These are phyloP conservation scores for Rehmannia glutinosa DNA, from an alignment of 257 asterid species.

Conservation along the genomic window DNA sequence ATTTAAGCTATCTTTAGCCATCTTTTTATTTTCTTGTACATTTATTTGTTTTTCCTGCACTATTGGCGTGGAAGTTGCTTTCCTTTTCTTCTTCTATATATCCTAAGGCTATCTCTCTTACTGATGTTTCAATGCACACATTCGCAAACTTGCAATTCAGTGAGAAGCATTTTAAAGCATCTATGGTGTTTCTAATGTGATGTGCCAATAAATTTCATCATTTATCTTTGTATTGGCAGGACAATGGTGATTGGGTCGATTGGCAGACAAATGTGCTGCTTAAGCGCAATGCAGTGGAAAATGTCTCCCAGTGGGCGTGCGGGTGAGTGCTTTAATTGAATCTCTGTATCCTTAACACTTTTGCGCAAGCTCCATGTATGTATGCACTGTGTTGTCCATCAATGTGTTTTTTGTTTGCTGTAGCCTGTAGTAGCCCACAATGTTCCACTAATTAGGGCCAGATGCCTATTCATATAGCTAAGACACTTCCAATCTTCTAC, in stretches of 20 bases:
- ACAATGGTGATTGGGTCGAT: conserved; percentile 64
- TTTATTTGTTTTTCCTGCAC: conserved; percentile 2
- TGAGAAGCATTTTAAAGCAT: not conserved
- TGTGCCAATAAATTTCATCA: not conserved
- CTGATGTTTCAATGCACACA: not conserved
- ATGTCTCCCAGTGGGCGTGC: conserved; percentile 84
- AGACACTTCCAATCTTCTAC: no score
- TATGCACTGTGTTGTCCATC: not conserved
- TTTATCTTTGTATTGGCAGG: conserved; percentile 45
- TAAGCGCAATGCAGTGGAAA: conserved; percentile 71
- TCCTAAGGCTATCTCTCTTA: not conserved
- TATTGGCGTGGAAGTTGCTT: not conserved
- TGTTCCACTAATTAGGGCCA: no score
- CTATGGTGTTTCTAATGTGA: not conserved
- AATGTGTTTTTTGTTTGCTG: not conserved
- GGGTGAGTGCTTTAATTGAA: conserved; percentile 47
- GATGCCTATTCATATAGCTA: no score
- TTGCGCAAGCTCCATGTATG: not conserved
- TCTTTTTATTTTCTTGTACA: not conserved
- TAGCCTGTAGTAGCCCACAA: not conserved
- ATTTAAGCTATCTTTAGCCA: no score
- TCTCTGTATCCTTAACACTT: conserved; percentile 4
- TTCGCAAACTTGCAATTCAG: not conserved
- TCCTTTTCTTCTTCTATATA: not conserved
- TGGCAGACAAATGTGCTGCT: conserved; percentile 68